Evolutionary conservation across 139 green algal species (phyloP), one percentile per base, ranked within the genome.

Genomic region (Marvania coccoides): DNA sequence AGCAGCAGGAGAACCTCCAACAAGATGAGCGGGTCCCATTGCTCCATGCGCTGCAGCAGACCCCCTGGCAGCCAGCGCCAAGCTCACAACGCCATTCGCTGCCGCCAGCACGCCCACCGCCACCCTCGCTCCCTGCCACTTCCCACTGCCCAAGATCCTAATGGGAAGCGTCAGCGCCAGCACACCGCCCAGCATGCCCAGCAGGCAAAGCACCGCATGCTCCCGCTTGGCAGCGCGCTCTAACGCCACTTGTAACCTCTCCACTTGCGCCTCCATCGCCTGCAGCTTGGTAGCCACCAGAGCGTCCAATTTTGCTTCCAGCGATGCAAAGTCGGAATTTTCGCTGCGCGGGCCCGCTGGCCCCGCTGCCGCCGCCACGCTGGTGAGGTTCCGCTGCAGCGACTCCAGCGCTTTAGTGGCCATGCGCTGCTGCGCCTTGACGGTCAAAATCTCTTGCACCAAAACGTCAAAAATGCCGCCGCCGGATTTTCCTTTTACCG

Each of bases 401-500:
- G 61, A 54, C 36, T 48, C 37, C 23, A 78, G 39, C 1, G 13
- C 23, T 46, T 54, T 78, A 35, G 55, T 33, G 33, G 55, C n/a
- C 35, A 73, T 35, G 42, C 65, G 65, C 57, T 84, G 76, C 47
- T 77, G 69, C 61, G 78, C 46, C 72, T 86, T 86, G 13, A 72
- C 42, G 0, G 61, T 42, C 42, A 66, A 67, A 34, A 80, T 63
- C 56, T 74, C 65, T 40, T 76, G 72, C 6, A 85, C 65, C 10
- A 86, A 37, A 12, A 82, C 29, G 33, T 86, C 79, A 23, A 83
- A 86, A 8, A 86, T 63, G 60, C 59, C 77, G 37, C 53, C 71
- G 28, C 78, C 71, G 39, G 28, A 28, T 63, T 80, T 69, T 10
- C 40, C 24, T 30, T 72, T 66, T 19, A 39, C 10, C 0, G 48